These are phyloP conservation scores for Chernovozyma sophiae-reginae DNA, from an alignment of 1,139 yeast genomes.

Conservation along the genomic window DNA sequence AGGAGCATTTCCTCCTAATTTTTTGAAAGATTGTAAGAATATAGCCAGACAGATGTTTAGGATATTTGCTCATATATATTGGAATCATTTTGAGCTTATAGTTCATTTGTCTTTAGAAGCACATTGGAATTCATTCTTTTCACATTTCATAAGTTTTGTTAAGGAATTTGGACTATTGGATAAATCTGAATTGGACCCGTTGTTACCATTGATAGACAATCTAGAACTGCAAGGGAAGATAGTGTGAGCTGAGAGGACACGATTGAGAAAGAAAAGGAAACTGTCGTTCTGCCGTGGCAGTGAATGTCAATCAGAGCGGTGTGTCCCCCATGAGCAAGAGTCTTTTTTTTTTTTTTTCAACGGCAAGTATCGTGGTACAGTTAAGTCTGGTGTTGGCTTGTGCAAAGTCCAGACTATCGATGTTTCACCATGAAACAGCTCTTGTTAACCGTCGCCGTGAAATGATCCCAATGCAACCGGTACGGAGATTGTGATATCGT, in stretches of 20 bases:
- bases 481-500: no score
- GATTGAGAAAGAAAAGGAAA: no score
- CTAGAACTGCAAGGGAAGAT: constrained; percentile 87
- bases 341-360: no score
- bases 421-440: no score
- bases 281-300: no score
- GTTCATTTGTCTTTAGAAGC: constrained; percentile 91
- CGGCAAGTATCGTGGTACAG: no score
- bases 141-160: constrained; percentile 87
- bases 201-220: constrained; percentile 68
- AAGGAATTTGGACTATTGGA: constrained; percentile 83
- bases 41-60: constrained; percentile 91
- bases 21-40: constrained; percentile 76
- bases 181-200: constrained; percentile 72
- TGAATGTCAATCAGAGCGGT: no score
- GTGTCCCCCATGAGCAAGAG: no score
- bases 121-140: constrained; percentile 96
- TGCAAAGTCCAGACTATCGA: no score
- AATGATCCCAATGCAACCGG: no score
- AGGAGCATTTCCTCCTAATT: constrained; percentile 89
- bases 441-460: no score
- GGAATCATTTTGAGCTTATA: constrained; percentile 89
- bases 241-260: constrained; percentile 20
- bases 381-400: no score
- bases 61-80: constrained; percentile 93